These are phyloP conservation scores for Hsuehochloa calcarea DNA, from an alignment of 176 grass and related monocot genomes.

Conservation along the genomic window DNA sequence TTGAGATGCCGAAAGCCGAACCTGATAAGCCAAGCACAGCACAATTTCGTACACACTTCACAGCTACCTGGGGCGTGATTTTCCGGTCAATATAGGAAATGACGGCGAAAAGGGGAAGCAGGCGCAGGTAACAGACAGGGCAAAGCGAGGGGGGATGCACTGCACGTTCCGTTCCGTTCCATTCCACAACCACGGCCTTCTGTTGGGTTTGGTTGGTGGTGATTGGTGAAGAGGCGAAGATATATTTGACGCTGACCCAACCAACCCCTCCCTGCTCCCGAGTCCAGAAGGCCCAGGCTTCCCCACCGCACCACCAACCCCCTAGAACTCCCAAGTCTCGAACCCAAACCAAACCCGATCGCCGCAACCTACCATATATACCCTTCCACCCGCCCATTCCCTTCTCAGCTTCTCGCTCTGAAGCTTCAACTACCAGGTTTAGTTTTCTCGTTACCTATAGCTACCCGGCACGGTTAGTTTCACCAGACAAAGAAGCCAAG, in stretches of 20 bases:
- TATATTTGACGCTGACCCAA: no score
- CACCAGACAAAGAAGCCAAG: constrained; percentile 7
- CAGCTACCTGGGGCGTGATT: neutral
- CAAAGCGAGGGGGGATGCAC: neutral
- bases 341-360: constrained; percentile 12
- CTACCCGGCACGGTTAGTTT: neutral
- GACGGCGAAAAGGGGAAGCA: constrained; percentile 24
- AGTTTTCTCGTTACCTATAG: neutral
- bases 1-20: neutral
- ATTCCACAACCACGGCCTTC: neutral
- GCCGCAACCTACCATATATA: constrained; percentile 45
- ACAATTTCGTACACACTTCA: neutral
- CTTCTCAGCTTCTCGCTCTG: constrained; percentile 50
- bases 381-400: neutral
- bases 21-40: neutral
- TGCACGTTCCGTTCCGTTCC: constrained; percentile 1
- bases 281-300: neutral
- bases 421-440: constrained; percentile 27
- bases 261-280: neutral
- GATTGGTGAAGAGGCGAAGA: neutral
- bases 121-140: neutral
- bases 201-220: constrained; percentile 13
- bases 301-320: constrained; percentile 35
- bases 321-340: neutral
- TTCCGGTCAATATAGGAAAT: neutral